Evolutionary conservation across 495 filamentous ascomycete genomes (phyloP), one percentile per base, ranked within the genome.

Genomic region (Rhypophila decipiens): DNA sequence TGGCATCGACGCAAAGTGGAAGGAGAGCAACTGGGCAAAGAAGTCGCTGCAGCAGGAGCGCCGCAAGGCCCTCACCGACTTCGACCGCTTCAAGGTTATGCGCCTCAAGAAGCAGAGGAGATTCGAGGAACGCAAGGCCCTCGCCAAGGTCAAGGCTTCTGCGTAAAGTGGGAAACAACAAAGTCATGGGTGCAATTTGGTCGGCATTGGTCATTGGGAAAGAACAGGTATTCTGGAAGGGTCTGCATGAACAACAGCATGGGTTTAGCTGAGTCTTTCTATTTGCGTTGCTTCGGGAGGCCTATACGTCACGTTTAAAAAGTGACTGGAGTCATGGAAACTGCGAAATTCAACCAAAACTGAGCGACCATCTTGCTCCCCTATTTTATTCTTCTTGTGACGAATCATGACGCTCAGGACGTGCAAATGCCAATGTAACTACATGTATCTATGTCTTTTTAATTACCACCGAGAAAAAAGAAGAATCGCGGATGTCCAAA

Each of bases 51-150:
- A 83, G 70, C 76, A 76, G 58, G 80, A 88, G 76, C 88, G 88
- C 78, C 84, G 94, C 76, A 84, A 81, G 72, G 82, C 83, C 59
- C 78, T 99, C 52, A 91, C 80, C 75, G 94, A 99, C 78, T 97
- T 99, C 68, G 94, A 99, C 80, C 84, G 93, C 64, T 99, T 97
- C 87, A 96, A 97, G 84, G 90, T 97, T 57, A 78, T 97, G 80
- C 79, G 88, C 68, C 77, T 96, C 74, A 89, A 85, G 82, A 97
- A 97, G 84, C 90, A 96, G 86, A 83, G 86, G 65, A 84, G 90
- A 65, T 96, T 88, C 77, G 91, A 95, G 78, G 84, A 95, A 71
- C 87, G 83, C 73, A 96, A 96, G 84, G 82, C 88, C 57, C 74
- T 87, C 57, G 85, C 88, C 58, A 90, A 91, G 78, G 75, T 87